phyloP scores from a whole-genome alignment of 345 rosid genomes.

The Linum tenue region DNA sequence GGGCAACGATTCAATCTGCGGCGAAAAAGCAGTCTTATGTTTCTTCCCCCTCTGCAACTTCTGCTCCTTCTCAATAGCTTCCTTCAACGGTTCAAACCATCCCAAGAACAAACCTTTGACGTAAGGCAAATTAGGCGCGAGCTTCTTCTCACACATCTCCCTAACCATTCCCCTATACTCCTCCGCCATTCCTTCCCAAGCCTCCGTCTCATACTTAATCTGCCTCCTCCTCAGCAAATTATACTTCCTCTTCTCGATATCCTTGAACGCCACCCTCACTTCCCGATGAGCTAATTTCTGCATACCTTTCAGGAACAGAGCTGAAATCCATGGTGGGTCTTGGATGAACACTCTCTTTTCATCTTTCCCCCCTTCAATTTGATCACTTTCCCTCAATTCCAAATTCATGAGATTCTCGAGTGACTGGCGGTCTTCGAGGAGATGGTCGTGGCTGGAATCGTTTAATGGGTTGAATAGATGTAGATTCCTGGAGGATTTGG shows the following conservation, averaged over 20 bases:
- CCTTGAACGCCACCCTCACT: constrained; percentile 38
- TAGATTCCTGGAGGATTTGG: constrained; percentile 8
- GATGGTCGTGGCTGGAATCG: constrained; percentile 18
- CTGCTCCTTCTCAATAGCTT: constrained; percentile 72
- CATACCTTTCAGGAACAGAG: constrained; percentile 54
- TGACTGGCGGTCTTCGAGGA: constrained; percentile 29
- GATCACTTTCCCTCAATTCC: constrained; percentile 15
- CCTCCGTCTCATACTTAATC: constrained; percentile 81
- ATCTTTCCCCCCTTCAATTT: not conserved
- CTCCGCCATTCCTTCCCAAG: constrained; percentile 72
- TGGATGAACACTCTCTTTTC: constrained; percentile 38
- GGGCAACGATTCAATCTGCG: constrained; percentile 63
- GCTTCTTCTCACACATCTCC: constrained; percentile 66
- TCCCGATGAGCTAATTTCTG: constrained; percentile 34
- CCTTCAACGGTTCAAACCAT: constrained; percentile 82
- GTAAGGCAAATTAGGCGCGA: constrained; percentile 77
- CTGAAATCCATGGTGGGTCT: constrained; percentile 78
- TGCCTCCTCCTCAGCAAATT: constrained; percentile 66
- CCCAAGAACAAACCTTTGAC: constrained; percentile 77
- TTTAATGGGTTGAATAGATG: constrained; percentile 16
- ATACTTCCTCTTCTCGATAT: constrained; percentile 52
- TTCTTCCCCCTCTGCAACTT: constrained; percentile 48
- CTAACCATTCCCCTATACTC: constrained; percentile 68
- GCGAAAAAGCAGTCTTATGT: constrained; percentile 68
- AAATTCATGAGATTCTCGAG: constrained; percentile 18